Base-by-base conservation (phyloP, 495 filamentous ascomycete species). In the Podospora didyma region DNA sequence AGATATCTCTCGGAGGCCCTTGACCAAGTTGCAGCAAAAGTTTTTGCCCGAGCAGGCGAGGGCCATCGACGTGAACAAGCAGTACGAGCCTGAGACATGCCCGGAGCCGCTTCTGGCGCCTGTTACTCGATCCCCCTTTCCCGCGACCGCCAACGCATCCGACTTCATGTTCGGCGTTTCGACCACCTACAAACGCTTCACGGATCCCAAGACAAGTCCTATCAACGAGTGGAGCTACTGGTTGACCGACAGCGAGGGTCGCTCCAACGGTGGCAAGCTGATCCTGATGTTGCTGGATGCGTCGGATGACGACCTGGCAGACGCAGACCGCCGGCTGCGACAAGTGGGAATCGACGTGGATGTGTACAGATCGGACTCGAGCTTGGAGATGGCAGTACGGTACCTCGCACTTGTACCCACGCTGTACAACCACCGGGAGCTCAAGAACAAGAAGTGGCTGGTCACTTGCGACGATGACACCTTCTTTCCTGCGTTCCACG, bases 381-480 rank as follows among this genome's bases (percentile, higher is more conserved):
- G 86, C 46, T 75, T 80, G 34, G 64, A 79, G 6, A 81, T 89
- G 58, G 67, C 81, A 71, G 74, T 80, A 19, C 69, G 79, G 26
- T 65, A 75, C 57, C 67, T 79, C 61, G 82, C 75, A 53, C 80
- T 62, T 74, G 81, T 28, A 74, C 74, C 31, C 75, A 76, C 14
- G 69, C 78, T 69, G 87, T 79, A 78, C 61, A 72, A 76, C 53
- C 26, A 86, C 82, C 22, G 69, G 75, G 65, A 79, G 61, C 59
- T 82, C 64, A 16, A 63, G 69, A 57, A 79, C 74, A 81, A 72
- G 60, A 80, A 83, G 48, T 90, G 86, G 85, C 73, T 86, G 37
- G 79, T 75, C 59, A 76, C 88, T 49, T 77, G 87, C 44, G 86
- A 89, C 62, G 86, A 90, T 68, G 87, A 90, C 67, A 89, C 87